Evolutionary conservation across 176 grass and related monocot genomes (phyloP).

Genomic region (Poa annua): DNA sequence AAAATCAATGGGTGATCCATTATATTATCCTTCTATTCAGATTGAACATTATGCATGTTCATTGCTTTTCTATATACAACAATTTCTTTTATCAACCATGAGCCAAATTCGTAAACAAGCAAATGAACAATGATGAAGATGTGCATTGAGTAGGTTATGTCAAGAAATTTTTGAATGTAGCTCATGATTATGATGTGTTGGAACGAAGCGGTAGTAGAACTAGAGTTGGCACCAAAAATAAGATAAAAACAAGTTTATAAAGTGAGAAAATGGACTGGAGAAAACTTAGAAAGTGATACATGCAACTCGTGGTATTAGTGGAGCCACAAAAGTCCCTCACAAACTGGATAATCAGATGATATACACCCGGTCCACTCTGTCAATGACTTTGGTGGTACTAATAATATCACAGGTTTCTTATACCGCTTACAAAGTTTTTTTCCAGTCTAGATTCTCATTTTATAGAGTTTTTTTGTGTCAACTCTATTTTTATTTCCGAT

Average conservation of each 20-base stretch:
- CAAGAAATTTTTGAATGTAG: neutral
- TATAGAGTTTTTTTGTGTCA: neutral
- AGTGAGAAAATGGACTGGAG: neutral
- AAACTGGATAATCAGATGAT: no score
- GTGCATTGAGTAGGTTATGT: neutral
- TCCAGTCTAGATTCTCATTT: neutral
- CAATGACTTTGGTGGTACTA: no score
- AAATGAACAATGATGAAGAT: neutral
- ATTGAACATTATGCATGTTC: no score
- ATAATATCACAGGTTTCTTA: no score
- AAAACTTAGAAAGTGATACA: neutral
- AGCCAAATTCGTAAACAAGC: neutral
- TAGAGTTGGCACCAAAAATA: neutral
- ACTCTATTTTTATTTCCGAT: neutral
- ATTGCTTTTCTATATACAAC: neutral
- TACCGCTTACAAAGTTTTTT: neutral
- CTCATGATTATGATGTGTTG: neutral
- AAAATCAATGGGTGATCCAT: no score
- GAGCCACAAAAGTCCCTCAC: no score
- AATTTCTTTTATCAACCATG: no score
- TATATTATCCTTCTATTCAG: no score
- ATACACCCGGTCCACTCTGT: no score
- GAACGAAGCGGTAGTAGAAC: neutral
- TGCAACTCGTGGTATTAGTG: neutral
- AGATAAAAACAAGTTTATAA: neutral